phyloP scores from a whole-genome alignment of 768 basidiomycete species.

The Crassisporium funariophilum region DNA sequence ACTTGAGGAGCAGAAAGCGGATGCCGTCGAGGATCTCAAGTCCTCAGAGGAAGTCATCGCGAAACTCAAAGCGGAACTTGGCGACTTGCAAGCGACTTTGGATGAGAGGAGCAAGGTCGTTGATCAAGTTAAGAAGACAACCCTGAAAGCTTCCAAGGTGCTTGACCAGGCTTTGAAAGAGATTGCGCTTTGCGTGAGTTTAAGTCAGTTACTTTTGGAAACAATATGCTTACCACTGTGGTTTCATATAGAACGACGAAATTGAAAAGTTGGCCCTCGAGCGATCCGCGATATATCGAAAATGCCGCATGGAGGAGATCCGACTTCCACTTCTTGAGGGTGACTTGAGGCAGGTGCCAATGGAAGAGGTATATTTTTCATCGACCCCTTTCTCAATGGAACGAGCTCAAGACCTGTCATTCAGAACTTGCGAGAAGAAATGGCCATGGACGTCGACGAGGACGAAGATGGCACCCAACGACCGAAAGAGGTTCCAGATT shows the following conservation, averaged over 20 bases:
- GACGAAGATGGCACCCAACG: conserved; percentile 82
- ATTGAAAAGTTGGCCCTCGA: conserved; percentile 89
- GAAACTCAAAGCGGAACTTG: conserved; percentile 62
- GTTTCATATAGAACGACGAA: conserved; percentile 56
- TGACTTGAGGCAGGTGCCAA: conserved; percentile 81
- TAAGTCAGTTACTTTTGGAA: background rate
- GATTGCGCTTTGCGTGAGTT: conserved; percentile 72
- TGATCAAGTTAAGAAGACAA: conserved; percentile 73
- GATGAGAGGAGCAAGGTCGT: conserved; percentile 76
- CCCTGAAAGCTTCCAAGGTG: conserved; percentile 67
- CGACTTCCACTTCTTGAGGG: conserved; percentile 77
- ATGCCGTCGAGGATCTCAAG: conserved; percentile 61
- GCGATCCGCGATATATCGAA: conserved; percentile 83
- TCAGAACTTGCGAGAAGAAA: conserved; percentile 80
- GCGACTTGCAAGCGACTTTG: conserved; percentile 58
- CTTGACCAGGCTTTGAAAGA: conserved; percentile 92
- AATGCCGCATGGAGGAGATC: conserved; percentile 93
- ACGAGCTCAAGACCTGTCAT: conserved; percentile 5
- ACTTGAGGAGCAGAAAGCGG: conserved; percentile 55
- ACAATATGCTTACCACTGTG: background rate
- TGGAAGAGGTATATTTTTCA: conserved; percentile 77
- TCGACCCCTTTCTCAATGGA: background rate
- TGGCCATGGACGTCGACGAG: conserved; percentile 91
- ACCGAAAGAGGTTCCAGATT: conserved; percentile 73
- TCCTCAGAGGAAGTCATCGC: conserved; percentile 56